Percentiles rank a stretch among this genome's conserved stretches.
phyloP scores from a whole-genome alignment of 352 stramenopile species.

The Phytophthora cactorum region DNA sequence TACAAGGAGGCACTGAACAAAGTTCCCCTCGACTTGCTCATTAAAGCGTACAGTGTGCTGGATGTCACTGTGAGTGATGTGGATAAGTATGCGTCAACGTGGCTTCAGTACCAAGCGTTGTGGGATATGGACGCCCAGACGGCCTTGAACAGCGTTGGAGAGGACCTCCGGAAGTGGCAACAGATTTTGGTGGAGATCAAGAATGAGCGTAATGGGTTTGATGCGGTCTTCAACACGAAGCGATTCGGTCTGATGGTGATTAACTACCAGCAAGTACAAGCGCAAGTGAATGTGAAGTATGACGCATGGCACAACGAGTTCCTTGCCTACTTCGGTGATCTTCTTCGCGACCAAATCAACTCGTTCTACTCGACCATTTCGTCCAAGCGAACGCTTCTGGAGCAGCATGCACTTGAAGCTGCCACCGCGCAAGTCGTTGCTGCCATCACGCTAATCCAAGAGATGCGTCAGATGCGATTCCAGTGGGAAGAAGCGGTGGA shows the following conservation, averaged over 20 bases:
- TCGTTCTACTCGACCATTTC: constrained; percentile 89
- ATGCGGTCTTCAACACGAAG: constrained; percentile 91
- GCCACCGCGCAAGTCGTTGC: constrained; percentile 96
- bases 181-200: constrained; percentile 97
- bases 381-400: constrained; percentile 88
- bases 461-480: constrained; percentile 79
- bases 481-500: constrained; percentile 85
- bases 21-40: constrained; percentile 66
- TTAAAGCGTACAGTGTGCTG: constrained; percentile 80
- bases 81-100: constrained; percentile 94
- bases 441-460: constrained; percentile 90
- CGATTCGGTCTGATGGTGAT: constrained; percentile 90
- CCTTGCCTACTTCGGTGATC: constrained; percentile 94
- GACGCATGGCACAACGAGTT: constrained; percentile 99
- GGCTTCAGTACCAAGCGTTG: constrained; percentile 98
- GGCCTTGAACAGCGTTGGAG: constrained; percentile 92
- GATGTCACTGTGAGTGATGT: constrained; percentile 85
- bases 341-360: constrained; percentile 95
- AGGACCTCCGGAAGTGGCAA: constrained; percentile 97
- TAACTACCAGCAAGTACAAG: constrained; percentile 93
- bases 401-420: constrained; percentile 95
- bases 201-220: constrained; percentile 94
- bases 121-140: constrained; percentile 98
- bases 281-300: constrained; percentile 98
- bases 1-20: constrained; percentile 77